phyloP scores from a whole-genome alignment of 371 early-diverging fungal species.

The Mucor indicus region DNA sequence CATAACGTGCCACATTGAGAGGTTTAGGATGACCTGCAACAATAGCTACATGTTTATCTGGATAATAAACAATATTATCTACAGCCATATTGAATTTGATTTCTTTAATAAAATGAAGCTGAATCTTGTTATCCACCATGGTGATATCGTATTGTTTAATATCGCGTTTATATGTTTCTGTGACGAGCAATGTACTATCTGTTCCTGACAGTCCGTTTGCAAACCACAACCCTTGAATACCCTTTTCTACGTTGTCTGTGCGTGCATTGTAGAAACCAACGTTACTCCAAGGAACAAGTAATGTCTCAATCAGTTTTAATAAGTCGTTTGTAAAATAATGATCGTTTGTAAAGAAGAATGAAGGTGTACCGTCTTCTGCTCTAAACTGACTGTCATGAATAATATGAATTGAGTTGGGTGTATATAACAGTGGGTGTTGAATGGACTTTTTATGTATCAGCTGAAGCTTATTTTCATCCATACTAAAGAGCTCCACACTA shows the following conservation, averaged over 20 bases:
- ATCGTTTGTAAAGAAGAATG: conserved; percentile 39
- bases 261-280: conserved; percentile 36
- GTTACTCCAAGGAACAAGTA: conserved; percentile 18
- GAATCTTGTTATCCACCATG: background rate
- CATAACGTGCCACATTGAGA: conserved; percentile 4
- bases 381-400: conserved; percentile 16
- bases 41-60: conserved; percentile 11
- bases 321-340: conserved; percentile 19
- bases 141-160: conserved; percentile 23
- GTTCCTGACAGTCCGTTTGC: conserved; percentile 37
- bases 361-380: conserved; percentile 34
- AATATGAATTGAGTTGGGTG: conserved; percentile 34
- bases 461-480: background rate
- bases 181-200: conserved; percentile 22
- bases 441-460: conserved; percentile 23
- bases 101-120: conserved; percentile 13
- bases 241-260: conserved; percentile 12
- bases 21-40: conserved; percentile 38
- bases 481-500: conserved; percentile 22
- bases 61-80: conserved; percentile 30
- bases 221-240: conserved; percentile 24
- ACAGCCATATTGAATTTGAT: conserved; percentile 23
- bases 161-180: conserved; percentile 21
- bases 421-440: conserved; percentile 15
- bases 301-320: conserved; percentile 25